Base-by-base conservation (phyloP, 345 rosid species). In the Eucalyptus erythrocorys region DNA sequence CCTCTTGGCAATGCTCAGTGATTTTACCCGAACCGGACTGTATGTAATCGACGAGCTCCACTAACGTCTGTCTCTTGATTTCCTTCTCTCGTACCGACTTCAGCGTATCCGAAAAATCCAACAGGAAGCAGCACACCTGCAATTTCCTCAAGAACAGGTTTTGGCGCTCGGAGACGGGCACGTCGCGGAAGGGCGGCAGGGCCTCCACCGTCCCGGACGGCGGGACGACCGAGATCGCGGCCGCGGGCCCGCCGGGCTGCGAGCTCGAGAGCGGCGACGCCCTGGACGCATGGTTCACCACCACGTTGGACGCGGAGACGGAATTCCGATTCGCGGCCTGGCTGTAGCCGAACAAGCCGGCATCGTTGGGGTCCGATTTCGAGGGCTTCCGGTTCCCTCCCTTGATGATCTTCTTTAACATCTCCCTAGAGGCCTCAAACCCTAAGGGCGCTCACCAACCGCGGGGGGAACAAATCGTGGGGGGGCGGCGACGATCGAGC, bases 351-450 rank as follows among this genome's bases (percentile, higher is more conserved):
- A 90, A 91, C 32, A 64, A 45, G 32, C 88, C 87, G 59, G 57
- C 85, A 68, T 88, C 92, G 47, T 88, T 89, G 13, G 86, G 80
- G 37, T 91, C 93, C 26, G 94, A 89, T 82, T 94, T 94, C 15
- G 93, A 91, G 90, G 94, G 90, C 93, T 93, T 94, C 55, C 68
- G 88, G 48, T 92, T 91, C 89, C 94, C 94, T 16, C 92, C 93
- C 87, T 93, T 94, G 51, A 94, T 93, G 89, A 94, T 91, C 89
- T 92, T 93, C 93, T 92, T 93, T 50, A 94, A 90, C 96, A 94
- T 94, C 47, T 76, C 84, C 84, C 15, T 10, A 55, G 27, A 40
- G 24, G 84, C 26, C 47, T 45, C 89, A 50, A 89, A 86, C 87
- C 68, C 86, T 68, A 87, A 88, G 30, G 68, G 84, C 84, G 22